Base-by-base conservation (phyloP, 2,329 filamentous ascomycete genomes). In the Botrytis byssoidea region DNA sequence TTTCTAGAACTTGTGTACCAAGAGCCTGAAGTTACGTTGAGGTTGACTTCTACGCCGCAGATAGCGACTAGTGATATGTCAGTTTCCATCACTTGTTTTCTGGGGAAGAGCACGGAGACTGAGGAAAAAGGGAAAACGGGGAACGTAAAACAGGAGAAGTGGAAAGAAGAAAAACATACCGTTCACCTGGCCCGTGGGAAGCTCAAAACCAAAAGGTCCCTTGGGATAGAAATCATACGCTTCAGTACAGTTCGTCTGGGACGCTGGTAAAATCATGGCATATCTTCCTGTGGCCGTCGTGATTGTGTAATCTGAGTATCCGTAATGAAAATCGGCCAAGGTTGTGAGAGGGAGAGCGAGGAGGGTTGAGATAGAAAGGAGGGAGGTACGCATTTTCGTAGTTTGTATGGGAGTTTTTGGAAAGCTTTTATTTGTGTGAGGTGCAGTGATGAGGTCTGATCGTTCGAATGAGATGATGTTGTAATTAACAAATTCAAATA, bases 161-260 rank as follows among this genome's bases (percentile, higher is more conserved):
- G 1, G 61, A 22, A 5, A 18, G 40, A 18, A 65, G 12, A 18
- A 51, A 40, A 22, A 29, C 65, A 40, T 67, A 55, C 65, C 46
- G 18, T 68, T 48, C 5, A 68, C 46, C 16, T 40, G 25, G n/a
- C 65, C 65, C 2, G 65, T 68, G 10, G 65, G 65, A 29, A 7
- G 35, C 4, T 55, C 25, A 55, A 68, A 68, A 7, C 65, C 65
- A 68, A 68, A 68, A 29, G 65, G 65, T 5, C 65, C 65, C 25
- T 55, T 68, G 9, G 65, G 65, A 42, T 68, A 68, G 40, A 68
- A 68, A 29, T 68, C 65, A 55, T 68, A 68, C 7, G 65, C 65
- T 1, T 37, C 25, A 0, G 65, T 68, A 22, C 65, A 68, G n/a
- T 68, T 55, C 6, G 65, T 32, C 35, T 68, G 65, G 4, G 46